Evolutionary conservation across 1,139 yeast genomes (phyloP).

Genomic region (Hanseniaspora uvarum): DNA sequence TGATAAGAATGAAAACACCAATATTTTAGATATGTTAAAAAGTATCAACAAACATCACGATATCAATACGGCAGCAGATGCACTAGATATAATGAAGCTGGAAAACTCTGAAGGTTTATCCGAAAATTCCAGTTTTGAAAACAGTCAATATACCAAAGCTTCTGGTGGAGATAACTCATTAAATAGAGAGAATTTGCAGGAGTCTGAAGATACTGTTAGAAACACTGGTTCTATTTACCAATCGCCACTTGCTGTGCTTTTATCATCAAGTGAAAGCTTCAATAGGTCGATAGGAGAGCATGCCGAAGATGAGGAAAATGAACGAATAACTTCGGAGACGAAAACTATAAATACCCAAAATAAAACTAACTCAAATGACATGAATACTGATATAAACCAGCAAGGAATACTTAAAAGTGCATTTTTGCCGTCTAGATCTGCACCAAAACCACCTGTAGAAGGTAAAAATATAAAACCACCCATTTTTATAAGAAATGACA

Average conservation of each 20-base stretch:
- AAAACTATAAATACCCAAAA: neutral
- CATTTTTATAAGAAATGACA: conserved; percentile 16
- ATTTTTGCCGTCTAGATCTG: conserved; percentile 5
- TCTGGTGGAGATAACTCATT: neutral
- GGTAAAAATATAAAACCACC: conserved; percentile 17
- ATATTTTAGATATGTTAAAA: neutral
- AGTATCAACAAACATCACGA: neutral
- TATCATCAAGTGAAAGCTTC: conserved; percentile 19
- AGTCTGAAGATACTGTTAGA: neutral
- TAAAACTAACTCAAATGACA: neutral
- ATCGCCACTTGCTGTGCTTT: conserved; percentile 17
- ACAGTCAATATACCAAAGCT: neutral
- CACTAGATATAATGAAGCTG: conserved; percentile 5
- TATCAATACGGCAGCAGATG: neutral
- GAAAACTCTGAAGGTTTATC: neutral
- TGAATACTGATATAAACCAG: neutral
- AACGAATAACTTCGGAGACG: neutral
- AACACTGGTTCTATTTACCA: conserved; percentile 15
- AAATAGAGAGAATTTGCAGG: neutral
- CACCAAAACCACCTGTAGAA: conserved; percentile 15
- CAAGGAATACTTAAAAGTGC: neutral
- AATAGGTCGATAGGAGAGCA: conserved; percentile 2
- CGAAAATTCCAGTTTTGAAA: neutral
- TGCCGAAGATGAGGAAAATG: neutral
- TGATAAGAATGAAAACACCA: neutral